These are phyloP conservation scores for Ensete glaucum DNA, from an alignment of 176 grass and related monocot species.

Conservation along the genomic window DNA sequence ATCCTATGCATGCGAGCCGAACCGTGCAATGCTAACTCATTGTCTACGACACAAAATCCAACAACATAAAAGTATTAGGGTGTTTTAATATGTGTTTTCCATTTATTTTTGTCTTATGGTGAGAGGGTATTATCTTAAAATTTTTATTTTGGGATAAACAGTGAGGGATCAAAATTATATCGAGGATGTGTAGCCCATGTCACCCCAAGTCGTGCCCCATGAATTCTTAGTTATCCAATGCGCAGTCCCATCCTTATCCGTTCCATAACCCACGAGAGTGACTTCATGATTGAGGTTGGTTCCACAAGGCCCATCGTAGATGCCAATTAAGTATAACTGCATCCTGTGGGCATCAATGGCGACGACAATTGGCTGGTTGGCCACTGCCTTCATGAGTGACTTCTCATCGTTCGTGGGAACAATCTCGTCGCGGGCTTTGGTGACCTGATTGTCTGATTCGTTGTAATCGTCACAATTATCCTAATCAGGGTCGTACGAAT, in stretches of 20 bases:
- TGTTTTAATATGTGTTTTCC: too few species aligned
- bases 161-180: too few species aligned
- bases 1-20: too few species aligned
- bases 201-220: neutral
- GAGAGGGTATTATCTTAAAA: too few species aligned
- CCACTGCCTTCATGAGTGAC: constrained; percentile 18
- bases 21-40: too few species aligned
- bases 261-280: constrained; percentile 40
- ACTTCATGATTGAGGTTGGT: constrained; percentile 29
- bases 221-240: constrained; percentile 1
- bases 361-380: constrained; percentile 29
- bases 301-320: constrained; percentile 36
- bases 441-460: neutral
- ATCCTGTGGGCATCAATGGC: constrained; percentile 27
- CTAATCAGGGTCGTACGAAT: too few species aligned
- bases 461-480: neutral
- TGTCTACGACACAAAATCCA: too few species aligned
- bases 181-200: too few species aligned
- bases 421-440: constrained; percentile 25
- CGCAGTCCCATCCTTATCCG: neutral
- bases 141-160: too few species aligned
- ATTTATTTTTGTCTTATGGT: too few species aligned
- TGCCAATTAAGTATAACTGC: constrained; percentile 35
- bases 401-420: too few species aligned
- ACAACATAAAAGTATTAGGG: too few species aligned